Evolutionary conservation across 345 rosid genomes (phyloP).

Genomic region (Firmiana major): DNA sequence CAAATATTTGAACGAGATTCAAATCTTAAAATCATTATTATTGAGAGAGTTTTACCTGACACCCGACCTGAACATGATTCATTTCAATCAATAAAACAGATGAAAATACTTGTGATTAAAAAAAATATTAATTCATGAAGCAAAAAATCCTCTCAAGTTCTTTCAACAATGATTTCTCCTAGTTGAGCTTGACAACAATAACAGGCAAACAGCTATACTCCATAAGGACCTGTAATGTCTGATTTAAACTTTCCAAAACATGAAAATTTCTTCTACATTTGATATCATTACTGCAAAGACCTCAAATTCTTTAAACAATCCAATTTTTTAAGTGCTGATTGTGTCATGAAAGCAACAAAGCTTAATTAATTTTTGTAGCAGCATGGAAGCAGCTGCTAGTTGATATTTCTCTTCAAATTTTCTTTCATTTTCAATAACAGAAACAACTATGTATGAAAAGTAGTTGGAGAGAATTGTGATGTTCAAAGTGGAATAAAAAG

Average conservation of each 20-base stretch:
- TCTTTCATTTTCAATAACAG: not conserved
- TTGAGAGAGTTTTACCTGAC: no score
- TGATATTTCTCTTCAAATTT: no score
- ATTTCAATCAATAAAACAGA: no score
- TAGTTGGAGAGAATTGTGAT: not conserved
- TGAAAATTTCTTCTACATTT: not conserved
- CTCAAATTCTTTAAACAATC: not conserved
- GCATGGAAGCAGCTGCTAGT: not conserved
- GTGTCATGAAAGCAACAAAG: constrained; percentile 10
- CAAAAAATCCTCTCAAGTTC: not conserved
- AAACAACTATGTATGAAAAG: not conserved
- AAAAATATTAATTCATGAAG: not conserved
- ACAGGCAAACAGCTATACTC: constrained; percentile 3
- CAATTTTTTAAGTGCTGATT: not conserved
- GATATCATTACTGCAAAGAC: constrained; percentile 2
- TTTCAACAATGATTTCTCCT: not conserved
- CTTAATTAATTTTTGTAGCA: not conserved
- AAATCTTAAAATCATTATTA: no score
- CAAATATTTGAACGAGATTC: no score
- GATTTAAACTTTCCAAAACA: not conserved
- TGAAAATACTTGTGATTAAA: no score
- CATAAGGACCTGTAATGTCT: not conserved
- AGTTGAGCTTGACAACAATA: not conserved
- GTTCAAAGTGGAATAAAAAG: not conserved
- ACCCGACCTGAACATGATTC: no score